These are phyloP conservation scores for Geranium incanum DNA, from an alignment of 441 rosid species.

Conservation along the genomic window DNA sequence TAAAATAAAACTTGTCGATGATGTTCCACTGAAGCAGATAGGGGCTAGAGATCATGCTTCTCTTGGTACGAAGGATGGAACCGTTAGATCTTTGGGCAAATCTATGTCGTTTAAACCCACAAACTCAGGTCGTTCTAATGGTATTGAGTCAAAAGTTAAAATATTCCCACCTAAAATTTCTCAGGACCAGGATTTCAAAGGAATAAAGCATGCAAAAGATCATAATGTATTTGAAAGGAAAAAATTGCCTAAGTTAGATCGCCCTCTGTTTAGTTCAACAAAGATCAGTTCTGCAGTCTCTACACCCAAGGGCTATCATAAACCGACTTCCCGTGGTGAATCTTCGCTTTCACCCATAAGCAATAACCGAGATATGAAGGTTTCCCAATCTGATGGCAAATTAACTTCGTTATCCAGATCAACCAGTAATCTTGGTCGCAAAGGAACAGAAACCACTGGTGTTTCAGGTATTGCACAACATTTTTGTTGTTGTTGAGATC, in stretches of 20 bases:
- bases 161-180: constrained; percentile 42
- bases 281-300: constrained; percentile 33
- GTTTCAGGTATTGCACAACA: constrained; percentile 44
- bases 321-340: constrained; percentile 47
- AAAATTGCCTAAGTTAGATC: constrained; percentile 34
- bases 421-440: constrained; percentile 40
- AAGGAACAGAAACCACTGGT: constrained; percentile 38
- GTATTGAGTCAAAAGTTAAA: constrained; percentile 53
- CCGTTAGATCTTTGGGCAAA: constrained; percentile 49
- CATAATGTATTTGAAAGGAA: constrained; percentile 41
- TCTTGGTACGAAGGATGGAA: constrained; percentile 49
- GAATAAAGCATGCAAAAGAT: constrained; percentile 52
- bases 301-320: constrained; percentile 44
- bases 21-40: constrained; percentile 50
- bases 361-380: constrained; percentile 47
- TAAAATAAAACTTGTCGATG: constrained; percentile 62
- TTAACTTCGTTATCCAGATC: constrained; percentile 44
- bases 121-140: constrained; percentile 39
- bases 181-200: constrained; percentile 49
- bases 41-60: constrained; percentile 36
- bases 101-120: constrained; percentile 61
- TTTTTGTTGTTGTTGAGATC: constrained; percentile 18
- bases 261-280: constrained; percentile 22
- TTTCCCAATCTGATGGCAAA: constrained; percentile 55
- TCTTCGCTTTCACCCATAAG: constrained; percentile 32